Base-by-base conservation (phyloP, 495 filamentous ascomycete species). In the Tuber indicum region DNA sequence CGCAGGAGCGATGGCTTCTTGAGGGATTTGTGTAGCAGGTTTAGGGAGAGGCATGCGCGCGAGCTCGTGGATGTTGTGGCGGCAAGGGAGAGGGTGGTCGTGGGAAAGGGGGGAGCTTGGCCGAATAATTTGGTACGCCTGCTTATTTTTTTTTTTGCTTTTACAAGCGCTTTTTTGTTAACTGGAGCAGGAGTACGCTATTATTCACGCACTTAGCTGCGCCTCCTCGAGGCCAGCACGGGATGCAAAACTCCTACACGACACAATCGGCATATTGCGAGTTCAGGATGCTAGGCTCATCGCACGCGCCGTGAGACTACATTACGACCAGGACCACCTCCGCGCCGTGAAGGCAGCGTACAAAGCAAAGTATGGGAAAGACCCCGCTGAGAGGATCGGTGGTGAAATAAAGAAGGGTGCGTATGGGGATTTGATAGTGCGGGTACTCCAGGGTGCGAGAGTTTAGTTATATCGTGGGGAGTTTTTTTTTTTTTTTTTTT, bases 191-290 rank as follows among this genome's bases (percentile, higher is more conserved):
- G 69, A 58, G 58, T 82, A 82, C 12, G 80, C 79, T 12, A 39
- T 82, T 3, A 70, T 42, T 19, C 66, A 78, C n/a, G 74, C 75
- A 0, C 79, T 82, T 32, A 72, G 70, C 0, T 72, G 79, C n/a
- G 75, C 77, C 66, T 81, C 72, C 32, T 81, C 76, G 19, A 82
- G 74, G 36, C 75, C 80, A 23, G 41, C 73, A 16, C 73, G 80
- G 26, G 80, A 82, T 70, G 80, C 80, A 12, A 82, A 82, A 52
- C 76, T 82, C 2, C 62, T 82, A 3, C 78, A 81, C 49, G 80
- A 82, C 70, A 75, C 73, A 2, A 75, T 82, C 16, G 76, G 76
- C 12, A 32, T 81, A 21, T 49, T 82, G 14, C 66, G 76, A 21
- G 75, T 72, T 6, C 79, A 78, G 21, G 79, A 82, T 43, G 75